Conservation (phyloP, 2,329 filamentous ascomycete species). For the Ophiostoma sp. region DNA sequence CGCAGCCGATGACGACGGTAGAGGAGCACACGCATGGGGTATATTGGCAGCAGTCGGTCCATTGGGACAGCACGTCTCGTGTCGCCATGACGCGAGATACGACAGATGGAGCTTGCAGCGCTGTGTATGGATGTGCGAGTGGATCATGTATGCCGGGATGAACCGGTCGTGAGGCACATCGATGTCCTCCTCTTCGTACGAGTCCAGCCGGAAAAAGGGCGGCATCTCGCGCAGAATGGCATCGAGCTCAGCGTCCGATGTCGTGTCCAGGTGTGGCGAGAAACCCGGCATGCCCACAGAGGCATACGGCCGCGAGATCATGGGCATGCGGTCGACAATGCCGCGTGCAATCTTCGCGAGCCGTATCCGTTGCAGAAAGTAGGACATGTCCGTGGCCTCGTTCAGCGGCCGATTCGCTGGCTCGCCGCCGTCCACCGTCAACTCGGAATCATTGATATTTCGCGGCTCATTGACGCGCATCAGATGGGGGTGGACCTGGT, state of each 20-base stretch:
- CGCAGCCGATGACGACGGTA: background rate
- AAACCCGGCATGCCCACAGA: constrained; percentile 4
- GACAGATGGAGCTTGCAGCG: constrained; percentile 37
- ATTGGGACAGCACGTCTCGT: constrained; percentile 3
- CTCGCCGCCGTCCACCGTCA: constrained; percentile 25
- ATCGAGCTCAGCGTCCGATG: constrained; percentile 29
- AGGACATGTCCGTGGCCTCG: constrained; percentile 41
- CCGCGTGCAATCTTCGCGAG: constrained; percentile 38
- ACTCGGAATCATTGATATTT: constrained; percentile 39
- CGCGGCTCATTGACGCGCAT: constrained; percentile 38
- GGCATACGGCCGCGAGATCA: constrained; percentile 13
- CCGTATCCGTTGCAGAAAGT: constrained; percentile 39
- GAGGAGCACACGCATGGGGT: background rate
- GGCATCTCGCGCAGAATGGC: constrained; percentile 33
- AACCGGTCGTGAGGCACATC: constrained; percentile 32
- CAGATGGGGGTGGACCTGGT: constrained; percentile 38
- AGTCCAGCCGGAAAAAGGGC: constrained; percentile 36
- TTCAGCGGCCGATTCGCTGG: constrained; percentile 28
- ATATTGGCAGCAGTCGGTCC: background rate
- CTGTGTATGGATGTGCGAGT: constrained; percentile 36
- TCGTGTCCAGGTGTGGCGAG: constrained; percentile 23
- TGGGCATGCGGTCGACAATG: constrained; percentile 34
- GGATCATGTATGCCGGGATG: constrained; percentile 37
- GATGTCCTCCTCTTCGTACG: constrained; percentile 24
- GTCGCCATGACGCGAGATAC: constrained; percentile 31